These are phyloP conservation scores for Hortiboletus campestris DNA, from an alignment of 768 basidiomycete species.

Conservation along the genomic window DNA sequence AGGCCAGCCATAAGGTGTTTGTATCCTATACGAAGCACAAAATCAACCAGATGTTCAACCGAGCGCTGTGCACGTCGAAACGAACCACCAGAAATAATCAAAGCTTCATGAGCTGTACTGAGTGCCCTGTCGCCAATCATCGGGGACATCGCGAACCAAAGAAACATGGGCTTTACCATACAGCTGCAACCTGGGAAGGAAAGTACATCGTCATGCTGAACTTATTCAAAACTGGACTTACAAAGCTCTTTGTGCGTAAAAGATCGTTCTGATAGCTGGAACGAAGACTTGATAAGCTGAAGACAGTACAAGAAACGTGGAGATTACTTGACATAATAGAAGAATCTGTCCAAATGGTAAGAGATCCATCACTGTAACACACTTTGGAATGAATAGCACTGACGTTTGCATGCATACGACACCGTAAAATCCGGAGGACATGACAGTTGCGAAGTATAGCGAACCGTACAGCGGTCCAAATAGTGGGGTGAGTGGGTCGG, in stretches of 20 bases:
- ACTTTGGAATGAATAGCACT: neutral
- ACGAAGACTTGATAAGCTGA: neutral
- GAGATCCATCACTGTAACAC: neutral
- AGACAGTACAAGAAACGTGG: too few relatives aligned
- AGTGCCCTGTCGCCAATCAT: neutral
- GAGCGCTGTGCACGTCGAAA: neutral
- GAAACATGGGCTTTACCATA: slow-evolving; percentile 1
- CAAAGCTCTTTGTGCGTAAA: slow-evolving; percentile 1
- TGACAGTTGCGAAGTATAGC: neutral
- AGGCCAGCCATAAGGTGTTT: slow-evolving; percentile 7
- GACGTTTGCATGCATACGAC: slow-evolving; percentile 13
- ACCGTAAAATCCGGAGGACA: slow-evolving; percentile 4
- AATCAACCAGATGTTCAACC: neutral
- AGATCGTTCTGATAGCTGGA: slow-evolving; percentile 8
- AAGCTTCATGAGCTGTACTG: slow-evolving; percentile 5
- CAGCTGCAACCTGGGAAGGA: slow-evolving; percentile 2
- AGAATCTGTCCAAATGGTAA: too few relatives aligned
- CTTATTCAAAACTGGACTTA: neutral
- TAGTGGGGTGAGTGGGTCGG: too few relatives aligned
- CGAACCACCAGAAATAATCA: slow-evolving; percentile 4
- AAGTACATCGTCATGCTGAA: neutral
- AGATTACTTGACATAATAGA: too few relatives aligned
- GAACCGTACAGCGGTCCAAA: neutral
- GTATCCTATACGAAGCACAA: neutral
- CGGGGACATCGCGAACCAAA: too few relatives aligned